phyloP scores from a whole-genome alignment of 768 basidiomycete genomes.

The Tephrocybe rancida region DNA sequence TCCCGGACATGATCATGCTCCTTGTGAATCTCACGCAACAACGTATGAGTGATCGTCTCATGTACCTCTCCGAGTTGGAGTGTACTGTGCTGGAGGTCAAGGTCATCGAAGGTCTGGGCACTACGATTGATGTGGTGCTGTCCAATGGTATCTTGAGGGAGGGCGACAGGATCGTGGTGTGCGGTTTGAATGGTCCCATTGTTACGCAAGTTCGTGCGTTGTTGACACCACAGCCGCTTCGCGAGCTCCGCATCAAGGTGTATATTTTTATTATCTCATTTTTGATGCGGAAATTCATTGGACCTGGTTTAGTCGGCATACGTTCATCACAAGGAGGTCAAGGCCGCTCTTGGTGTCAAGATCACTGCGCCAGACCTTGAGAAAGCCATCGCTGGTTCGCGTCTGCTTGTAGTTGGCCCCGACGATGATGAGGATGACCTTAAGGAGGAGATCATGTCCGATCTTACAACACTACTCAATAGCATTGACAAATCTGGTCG shows the following conservation, averaged over 20 bases:
- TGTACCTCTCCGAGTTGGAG: slow-evolving; percentile 97
- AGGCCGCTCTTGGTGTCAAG: slow-evolving; percentile 96
- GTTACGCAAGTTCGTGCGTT: slow-evolving; percentile 93
- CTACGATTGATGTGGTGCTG: slow-evolving; percentile 95
- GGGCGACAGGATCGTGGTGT: slow-evolving; percentile 93
- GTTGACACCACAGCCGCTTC: slow-evolving; percentile 93
- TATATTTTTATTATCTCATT: slow-evolving; percentile 12
- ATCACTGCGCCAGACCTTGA: slow-evolving; percentile 93
- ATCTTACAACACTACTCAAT: slow-evolving; percentile 84
- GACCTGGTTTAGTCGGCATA: slow-evolving; percentile 72
- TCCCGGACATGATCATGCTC: slow-evolving; percentile 99
- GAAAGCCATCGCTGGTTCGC: slow-evolving; percentile 97
- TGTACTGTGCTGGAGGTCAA: slow-evolving; percentile 99
- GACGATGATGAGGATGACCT: slow-evolving; percentile 97
- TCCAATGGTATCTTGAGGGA: slow-evolving; percentile 93
- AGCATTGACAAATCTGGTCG: slow-evolving; percentile 95
- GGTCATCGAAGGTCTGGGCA: slow-evolving; percentile 96
- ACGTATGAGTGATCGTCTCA: slow-evolving; percentile 95
- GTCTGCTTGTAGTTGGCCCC: slow-evolving; percentile 87
- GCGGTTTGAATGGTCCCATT: slow-evolving; percentile 96
- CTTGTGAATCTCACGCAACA: slow-evolving; percentile 97
- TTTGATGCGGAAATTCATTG: not conserved
- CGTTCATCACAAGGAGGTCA: slow-evolving; percentile 96
- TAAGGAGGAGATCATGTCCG: slow-evolving; percentile 95
- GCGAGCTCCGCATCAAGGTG: slow-evolving; percentile 95